Evolutionary conservation across 495 filamentous ascomycete species (phyloP), one percentile per base, ranked within the genome.

Genomic region (Bombardia bombarda): DNA sequence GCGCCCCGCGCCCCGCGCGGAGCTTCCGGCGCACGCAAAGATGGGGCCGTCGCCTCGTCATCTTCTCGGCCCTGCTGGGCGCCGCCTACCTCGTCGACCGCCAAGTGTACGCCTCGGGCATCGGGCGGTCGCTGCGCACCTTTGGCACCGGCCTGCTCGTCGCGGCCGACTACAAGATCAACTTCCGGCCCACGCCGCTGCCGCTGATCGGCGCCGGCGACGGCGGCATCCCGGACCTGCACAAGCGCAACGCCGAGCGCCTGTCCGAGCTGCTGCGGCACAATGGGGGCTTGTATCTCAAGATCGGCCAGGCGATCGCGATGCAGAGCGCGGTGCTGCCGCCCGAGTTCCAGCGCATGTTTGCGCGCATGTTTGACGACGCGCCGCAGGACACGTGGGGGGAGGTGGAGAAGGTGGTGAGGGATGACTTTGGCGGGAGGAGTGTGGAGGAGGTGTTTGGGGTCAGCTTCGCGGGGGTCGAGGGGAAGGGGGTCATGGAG

Each of bases 291-390:
- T 63, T 98, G 3, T 98, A 98, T 58, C 72, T 96, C 55, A 98
- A 98, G 72, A 96, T 98, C 42, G 92, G 92, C 2, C 92, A 98
- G 71, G 92, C 92, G 6, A 89, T 98, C 43, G 92, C 90, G 18
- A 98, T 96, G 92, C 92, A 98, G 69, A 88, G 84, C 40, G 90
- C 89, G 2, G 79, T 96, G 31, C 61, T 98, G 38, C 92, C 92
- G 10, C 85, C 87, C 6, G 87, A 95, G 60, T 96, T 96, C 56
- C 88, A 94, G 70, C 76, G 78, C 46, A 95, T 95, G 87, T 98
- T 98, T 56, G 72, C 83, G 26, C 75, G 81, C 45, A 95, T 98
- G 87, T 98, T 98, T 61, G 92, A 96, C 53, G 92, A 98, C 70
- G 93, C 92, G 39, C 88, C 90, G 19, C 90, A 95, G 73, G 93